A percentile compares a stretch with the other conserved stretches of the same genome.
phyloP scores from a whole-genome alignment of 1,284 basidiomycete species.

The Ustilago trichophora region DNA sequence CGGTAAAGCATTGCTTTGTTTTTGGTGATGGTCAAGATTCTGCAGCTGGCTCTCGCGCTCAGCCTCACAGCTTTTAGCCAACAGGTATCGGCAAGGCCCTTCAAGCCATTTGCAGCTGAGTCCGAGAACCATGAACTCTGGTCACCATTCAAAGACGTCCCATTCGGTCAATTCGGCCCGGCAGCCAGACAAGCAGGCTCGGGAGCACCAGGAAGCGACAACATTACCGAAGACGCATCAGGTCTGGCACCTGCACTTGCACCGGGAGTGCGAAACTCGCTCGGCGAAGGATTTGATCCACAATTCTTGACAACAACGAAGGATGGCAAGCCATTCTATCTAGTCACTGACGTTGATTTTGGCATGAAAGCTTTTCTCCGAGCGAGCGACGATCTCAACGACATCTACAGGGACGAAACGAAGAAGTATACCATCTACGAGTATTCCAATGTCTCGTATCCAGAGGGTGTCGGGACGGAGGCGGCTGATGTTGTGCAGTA shows the following conservation, averaged over 20 bases:
- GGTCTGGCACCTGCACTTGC: conserved; percentile 35
- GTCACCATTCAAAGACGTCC: conserved; percentile 12
- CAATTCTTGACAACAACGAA: conserved; percentile 30
- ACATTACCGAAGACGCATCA: conserved; percentile 31
- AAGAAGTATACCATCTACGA: conserved; percentile 27
- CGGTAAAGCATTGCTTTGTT: background rate
- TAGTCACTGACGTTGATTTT: conserved; percentile 40
- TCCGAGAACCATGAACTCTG: background rate
- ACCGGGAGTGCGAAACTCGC: conserved; percentile 30
- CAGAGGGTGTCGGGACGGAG: conserved; percentile 38
- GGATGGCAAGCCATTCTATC: conserved; percentile 23
- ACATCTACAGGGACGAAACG: conserved; percentile 30
- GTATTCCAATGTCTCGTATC: conserved; percentile 23
- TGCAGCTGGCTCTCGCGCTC: background rate
- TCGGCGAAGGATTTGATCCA: conserved; percentile 38
- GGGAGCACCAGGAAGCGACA: conserved; percentile 28
- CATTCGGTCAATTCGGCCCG: conserved; percentile 27
- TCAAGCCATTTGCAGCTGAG: background rate
- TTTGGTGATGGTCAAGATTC: background rate
- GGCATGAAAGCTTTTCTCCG: conserved; percentile 27
- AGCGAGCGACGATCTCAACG: conserved; percentile 34
- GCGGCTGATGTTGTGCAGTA: conserved; percentile 31
- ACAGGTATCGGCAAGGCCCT: conserved; percentile 5
- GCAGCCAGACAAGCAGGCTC: conserved; percentile 12
- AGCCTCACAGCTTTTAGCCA: background rate